A percentile compares a stretch with the other conserved stretches of the same genome.
Conservation (phyloP, 768 basidiomycete genomes). For the Phlebiopsis gigantea region DNA sequence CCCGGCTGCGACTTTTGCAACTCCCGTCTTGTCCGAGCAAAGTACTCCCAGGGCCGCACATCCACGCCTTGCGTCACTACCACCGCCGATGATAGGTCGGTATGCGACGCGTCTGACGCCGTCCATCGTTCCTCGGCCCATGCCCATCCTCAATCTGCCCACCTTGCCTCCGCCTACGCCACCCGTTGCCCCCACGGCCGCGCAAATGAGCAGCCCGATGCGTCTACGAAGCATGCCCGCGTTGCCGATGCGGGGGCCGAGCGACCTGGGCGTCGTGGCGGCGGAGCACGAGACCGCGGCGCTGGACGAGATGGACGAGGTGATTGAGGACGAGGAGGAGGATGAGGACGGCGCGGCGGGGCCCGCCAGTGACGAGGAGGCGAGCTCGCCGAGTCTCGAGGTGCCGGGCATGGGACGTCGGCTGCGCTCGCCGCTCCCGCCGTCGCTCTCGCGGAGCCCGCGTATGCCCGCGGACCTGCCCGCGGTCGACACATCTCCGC, state of each 20-base stretch:
- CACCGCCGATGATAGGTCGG: conserved; percentile 25
- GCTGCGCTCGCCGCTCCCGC: conserved; percentile 9
- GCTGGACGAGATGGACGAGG: conserved; percentile 28
- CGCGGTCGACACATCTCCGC: conserved; percentile 15
- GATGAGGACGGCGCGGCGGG: conserved; percentile 27
- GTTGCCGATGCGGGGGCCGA: conserved; percentile 37
- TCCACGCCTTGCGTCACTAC: conserved; percentile 25
- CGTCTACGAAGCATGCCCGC: conserved; percentile 53
- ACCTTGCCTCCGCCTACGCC: conserved; percentile 32
- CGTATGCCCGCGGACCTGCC: conserved; percentile 11
- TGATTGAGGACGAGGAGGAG: conserved; percentile 25
- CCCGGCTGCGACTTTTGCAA: background rate
- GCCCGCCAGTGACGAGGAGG: conserved; percentile 33
- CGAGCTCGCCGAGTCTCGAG: conserved; percentile 15
- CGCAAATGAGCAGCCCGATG: conserved; percentile 19
- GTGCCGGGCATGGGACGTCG: conserved; percentile 17
- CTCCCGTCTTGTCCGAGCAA: background rate
- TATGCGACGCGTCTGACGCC: conserved; percentile 37
- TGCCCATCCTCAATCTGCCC: conserved; percentile 48
- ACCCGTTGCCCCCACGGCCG: conserved; percentile 12
- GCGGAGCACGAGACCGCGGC: conserved; percentile 24
- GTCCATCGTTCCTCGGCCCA: conserved; percentile 36
- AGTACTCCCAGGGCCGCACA: conserved; percentile 10
- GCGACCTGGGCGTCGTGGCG: conserved; percentile 27
- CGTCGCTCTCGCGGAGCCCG: conserved; percentile 11